Percentiles rank a stretch among this genome's conserved stretches.
Conservation (phyloP, 345 rosid genomes). For the Iberis pinnata region DNA sequence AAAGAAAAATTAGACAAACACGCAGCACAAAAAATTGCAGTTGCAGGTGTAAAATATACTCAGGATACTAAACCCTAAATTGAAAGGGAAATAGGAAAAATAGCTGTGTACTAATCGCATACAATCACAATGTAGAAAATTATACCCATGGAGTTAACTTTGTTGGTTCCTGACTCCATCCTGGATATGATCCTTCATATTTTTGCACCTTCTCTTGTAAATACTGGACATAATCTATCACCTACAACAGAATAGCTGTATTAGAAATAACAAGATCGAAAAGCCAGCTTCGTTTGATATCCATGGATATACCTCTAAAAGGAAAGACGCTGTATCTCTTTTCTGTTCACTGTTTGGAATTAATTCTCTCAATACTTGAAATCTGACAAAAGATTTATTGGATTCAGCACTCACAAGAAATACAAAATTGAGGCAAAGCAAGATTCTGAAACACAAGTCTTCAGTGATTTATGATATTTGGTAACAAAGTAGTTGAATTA, state of each 20-base stretch:
- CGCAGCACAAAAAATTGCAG: neutral
- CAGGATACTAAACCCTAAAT: no score
- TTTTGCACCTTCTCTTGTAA: slow-evolving; percentile 78
- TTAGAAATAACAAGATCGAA: slow-evolving; percentile 6
- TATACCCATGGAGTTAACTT: slow-evolving; percentile 89
- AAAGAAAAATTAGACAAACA: slow-evolving; percentile 9
- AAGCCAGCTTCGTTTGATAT: neutral
- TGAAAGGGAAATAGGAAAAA: no score
- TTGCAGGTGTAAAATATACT: neutral
- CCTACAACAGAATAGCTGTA: slow-evolving; percentile 37
- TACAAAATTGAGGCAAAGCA: neutral
- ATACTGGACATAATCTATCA: slow-evolving; percentile 77
- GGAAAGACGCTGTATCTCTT: slow-evolving; percentile 88
- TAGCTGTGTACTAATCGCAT: no score
- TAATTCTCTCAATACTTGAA: slow-evolving; percentile 88
- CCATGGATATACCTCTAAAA: slow-evolving; percentile 58
- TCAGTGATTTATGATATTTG: neutral
- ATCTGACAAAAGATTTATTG: slow-evolving; percentile 40
- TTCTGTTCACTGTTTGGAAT: slow-evolving; percentile 87
- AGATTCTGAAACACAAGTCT: neutral
- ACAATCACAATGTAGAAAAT: slow-evolving; percentile 7
- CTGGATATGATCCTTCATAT: slow-evolving; percentile 72
- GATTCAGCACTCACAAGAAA: neutral
- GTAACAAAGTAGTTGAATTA: neutral
- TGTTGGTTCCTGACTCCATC: slow-evolving; percentile 76